Evolutionary conservation across 208 protist genomes (phyloP).

Genomic region (Trypanosoma vivax): DNA sequence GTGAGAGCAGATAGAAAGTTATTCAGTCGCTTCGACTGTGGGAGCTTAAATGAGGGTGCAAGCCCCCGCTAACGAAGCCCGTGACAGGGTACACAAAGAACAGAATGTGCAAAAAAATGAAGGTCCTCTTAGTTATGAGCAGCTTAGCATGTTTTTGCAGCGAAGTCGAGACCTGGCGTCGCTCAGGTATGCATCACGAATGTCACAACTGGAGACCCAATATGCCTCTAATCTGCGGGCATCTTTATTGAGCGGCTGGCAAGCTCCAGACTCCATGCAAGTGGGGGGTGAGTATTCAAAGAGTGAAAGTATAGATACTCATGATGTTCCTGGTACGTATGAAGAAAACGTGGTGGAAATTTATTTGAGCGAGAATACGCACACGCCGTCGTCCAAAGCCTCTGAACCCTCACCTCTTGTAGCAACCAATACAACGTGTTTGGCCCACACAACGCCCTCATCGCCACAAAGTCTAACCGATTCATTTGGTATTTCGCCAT

Average conservation of each 20-base stretch:
- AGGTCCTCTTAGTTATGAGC: neutral
- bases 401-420: too few species aligned
- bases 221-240: conserved; percentile 2
- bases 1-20: too few species aligned
- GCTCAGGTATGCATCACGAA: neutral
- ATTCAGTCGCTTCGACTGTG: too few species aligned
- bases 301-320: neutral
- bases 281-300: too few species aligned
- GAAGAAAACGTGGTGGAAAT: conserved; percentile 12
- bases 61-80: too few species aligned
- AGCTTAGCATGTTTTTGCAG: conserved; percentile 8
- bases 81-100: neutral
- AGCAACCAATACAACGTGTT: too few species aligned
- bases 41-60: too few species aligned
- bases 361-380: conserved; percentile 11
- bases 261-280: too few species aligned
- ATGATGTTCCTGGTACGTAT: neutral
- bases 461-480: conserved; percentile 9
- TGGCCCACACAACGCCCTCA: too few species aligned
- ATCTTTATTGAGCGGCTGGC: neutral
- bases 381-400: too few species aligned
- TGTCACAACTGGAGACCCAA: conserved; percentile 8
- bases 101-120: neutral
- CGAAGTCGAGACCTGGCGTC: conserved; percentile 4
- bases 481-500: conserved; percentile 9